Evolutionary conservation across 2,329 filamentous ascomycete genomes (phyloP).

Genomic region (Trichoderma sp.): DNA sequence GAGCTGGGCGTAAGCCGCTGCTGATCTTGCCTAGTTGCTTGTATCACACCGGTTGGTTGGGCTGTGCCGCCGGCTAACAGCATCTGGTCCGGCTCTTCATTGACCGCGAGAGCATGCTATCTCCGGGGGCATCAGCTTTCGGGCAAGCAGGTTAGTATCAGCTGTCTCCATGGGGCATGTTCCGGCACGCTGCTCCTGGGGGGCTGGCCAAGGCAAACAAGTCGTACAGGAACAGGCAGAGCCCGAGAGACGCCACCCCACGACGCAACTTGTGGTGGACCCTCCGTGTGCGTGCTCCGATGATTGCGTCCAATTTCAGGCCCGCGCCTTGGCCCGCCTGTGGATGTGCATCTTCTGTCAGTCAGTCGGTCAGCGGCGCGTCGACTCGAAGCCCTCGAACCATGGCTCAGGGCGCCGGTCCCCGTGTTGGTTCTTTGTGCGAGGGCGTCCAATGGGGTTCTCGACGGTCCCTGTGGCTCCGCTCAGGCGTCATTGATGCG

Average conservation of each 20-base stretch:
- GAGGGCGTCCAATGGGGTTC: not conserved
- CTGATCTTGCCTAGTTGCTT: not conserved
- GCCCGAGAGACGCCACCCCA: constrained; percentile 8
- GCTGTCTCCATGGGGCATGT: not conserved
- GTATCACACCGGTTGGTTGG: not conserved
- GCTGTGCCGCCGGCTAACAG: not conserved
- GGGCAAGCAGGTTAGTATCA: too few species aligned
- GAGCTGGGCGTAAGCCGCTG: not conserved
- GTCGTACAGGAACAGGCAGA: constrained; percentile 1
- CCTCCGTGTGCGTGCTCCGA: constrained; percentile 21
- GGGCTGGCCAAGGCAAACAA: not conserved
- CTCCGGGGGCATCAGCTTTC: not conserved
- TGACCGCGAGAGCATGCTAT: not conserved
- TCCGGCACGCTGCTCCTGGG: constrained; percentile 4
- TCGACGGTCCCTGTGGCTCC: not conserved
- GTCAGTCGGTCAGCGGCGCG: not conserved
- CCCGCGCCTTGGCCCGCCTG: constrained; percentile 19
- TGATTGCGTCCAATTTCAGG: constrained; percentile 18
- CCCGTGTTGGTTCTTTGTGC: not conserved
- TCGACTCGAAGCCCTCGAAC: not conserved
- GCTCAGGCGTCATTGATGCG: too few species aligned
- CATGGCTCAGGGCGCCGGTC: not conserved
- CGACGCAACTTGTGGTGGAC: constrained; percentile 19
- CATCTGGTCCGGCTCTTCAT: not conserved
- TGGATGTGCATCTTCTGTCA: not conserved